Percentiles rank a stretch among this genome's conserved stretches.
Conservation (phyloP, 129 eudicot species). For the Flaveria trinervia region DNA sequence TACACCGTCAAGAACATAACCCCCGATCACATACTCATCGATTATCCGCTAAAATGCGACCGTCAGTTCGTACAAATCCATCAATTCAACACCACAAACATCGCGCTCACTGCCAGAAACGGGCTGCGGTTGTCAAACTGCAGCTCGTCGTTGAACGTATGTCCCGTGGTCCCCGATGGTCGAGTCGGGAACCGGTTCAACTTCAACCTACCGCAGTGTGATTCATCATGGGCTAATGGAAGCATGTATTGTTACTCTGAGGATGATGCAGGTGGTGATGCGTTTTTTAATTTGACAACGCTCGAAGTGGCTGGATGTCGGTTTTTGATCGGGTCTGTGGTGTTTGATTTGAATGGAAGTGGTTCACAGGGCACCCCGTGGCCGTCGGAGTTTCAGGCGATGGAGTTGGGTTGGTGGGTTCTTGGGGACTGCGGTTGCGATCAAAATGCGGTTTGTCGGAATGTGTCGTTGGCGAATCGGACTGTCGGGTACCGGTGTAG, state of each 20-base stretch:
- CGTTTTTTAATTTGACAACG: constrained; percentile 28
- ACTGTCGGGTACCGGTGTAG: constrained; percentile 53
- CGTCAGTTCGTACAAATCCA: constrained; percentile 33
- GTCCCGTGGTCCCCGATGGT: constrained; percentile 37
- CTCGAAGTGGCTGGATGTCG: constrained; percentile 38
- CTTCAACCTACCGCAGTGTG: constrained; percentile 35
- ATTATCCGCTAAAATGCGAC: constrained; percentile 48
- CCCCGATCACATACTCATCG: constrained; percentile 32
- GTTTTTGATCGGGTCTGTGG: constrained; percentile 47
- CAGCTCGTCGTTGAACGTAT: constrained; percentile 18
- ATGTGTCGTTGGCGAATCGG: not conserved
- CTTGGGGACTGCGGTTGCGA: constrained; percentile 51
- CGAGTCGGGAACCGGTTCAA: constrained; percentile 25
- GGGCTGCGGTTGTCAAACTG: constrained; percentile 55
- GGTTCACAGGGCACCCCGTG: constrained; percentile 26
- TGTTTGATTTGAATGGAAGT: constrained; percentile 29
- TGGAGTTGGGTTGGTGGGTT: constrained; percentile 80
- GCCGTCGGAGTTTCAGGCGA: constrained; percentile 50
- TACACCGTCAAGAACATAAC: constrained; percentile 51
- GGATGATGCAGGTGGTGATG: not conserved
- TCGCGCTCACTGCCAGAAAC: constrained; percentile 49
- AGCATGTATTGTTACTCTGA: constrained; percentile 51
- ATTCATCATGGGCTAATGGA: constrained; percentile 1
- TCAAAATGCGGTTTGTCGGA: constrained; percentile 42
- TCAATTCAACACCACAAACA: constrained; percentile 22